Percentiles rank a stretch among this genome's conserved stretches.
Conservation (phyloP, 1,139 yeast genomes). For the Torulaspora globosa region DNA sequence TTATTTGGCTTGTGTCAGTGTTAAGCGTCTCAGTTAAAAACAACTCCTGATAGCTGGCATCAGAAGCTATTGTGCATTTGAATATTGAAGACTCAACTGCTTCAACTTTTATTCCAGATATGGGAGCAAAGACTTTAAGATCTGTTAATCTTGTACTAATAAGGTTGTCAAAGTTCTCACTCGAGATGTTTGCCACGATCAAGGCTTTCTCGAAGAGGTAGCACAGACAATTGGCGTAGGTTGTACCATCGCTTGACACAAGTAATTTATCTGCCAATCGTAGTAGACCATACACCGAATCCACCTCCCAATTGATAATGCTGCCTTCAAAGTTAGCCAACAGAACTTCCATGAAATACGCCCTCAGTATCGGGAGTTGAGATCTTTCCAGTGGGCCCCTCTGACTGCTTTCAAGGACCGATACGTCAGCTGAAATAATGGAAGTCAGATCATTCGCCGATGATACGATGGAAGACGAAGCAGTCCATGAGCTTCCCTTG, state of each 20-base stretch:
- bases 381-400: conserved; percentile 1
- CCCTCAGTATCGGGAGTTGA: conserved; percentile 28
- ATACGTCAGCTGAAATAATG: conserved; percentile 1
- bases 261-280: conserved; percentile 31
- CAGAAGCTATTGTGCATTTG: conserved; percentile 15
- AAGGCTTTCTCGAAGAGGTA: conserved; percentile 30
- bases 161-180: conserved; percentile 11
- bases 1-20: conserved; percentile 21
- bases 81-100: conserved; percentile 27
- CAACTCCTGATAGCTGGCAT: conserved; percentile 5
- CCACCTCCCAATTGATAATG: conserved; percentile 25
- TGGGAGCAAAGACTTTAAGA: conserved; percentile 15
- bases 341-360: conserved; percentile 28
- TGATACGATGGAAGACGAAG: conserved; percentile 17
- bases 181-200: conserved; percentile 17
- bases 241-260: conserved; percentile 22
- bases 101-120: conserved; percentile 19
- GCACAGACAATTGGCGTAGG: conserved; percentile 25
- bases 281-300: conserved; percentile 31
- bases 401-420: conserved; percentile 5
- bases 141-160: conserved; percentile 12
- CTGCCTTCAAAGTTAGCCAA: conserved; percentile 18
- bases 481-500: conserved; percentile 17
- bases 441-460: conserved; percentile 16
- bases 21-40: conserved; percentile 22